Conservation (phyloP, 176 grass and related monocot genomes). For the Eragrostis curvula region DNA sequence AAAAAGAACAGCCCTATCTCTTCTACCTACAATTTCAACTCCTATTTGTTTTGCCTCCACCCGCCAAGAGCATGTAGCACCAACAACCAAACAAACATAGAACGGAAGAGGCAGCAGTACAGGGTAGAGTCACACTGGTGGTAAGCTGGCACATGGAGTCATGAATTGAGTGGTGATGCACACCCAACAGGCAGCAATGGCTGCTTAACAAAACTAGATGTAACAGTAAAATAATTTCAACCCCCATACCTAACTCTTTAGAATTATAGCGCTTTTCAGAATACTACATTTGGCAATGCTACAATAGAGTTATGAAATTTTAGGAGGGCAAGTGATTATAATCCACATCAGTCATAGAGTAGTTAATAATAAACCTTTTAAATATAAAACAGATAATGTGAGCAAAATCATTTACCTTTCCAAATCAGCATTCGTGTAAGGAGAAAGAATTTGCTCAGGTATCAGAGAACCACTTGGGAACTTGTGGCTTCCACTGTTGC, state of each 20-base stretch:
- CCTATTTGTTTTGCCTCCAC: background rate
- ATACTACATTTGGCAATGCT: background rate
- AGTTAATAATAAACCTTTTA: constrained; percentile 13
- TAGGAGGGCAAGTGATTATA: too few species aligned
- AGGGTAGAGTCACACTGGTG: background rate
- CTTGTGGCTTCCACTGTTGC: constrained; percentile 51
- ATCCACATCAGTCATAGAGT: background rate
- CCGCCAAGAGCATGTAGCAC: background rate
- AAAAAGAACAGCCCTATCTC: background rate
- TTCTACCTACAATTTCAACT: background rate
- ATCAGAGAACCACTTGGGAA: constrained; percentile 83
- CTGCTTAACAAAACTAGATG: background rate
- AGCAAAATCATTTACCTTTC: constrained; percentile 55
- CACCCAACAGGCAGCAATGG: background rate
- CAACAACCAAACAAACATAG: constrained; percentile 2
- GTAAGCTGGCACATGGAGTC: background rate
- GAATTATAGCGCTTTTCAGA: background rate
- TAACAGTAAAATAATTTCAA: background rate
- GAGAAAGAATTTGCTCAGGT: constrained; percentile 81
- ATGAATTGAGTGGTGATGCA: background rate
- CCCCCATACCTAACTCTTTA: background rate
- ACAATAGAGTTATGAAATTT: too few species aligned
- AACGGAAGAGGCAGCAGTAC: background rate
- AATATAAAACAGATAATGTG: constrained; percentile 9
- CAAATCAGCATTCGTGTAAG: constrained; percentile 58